phyloP scores from a whole-genome alignment of 768 basidiomycete species.

The Naganishia friedmannii region DNA sequence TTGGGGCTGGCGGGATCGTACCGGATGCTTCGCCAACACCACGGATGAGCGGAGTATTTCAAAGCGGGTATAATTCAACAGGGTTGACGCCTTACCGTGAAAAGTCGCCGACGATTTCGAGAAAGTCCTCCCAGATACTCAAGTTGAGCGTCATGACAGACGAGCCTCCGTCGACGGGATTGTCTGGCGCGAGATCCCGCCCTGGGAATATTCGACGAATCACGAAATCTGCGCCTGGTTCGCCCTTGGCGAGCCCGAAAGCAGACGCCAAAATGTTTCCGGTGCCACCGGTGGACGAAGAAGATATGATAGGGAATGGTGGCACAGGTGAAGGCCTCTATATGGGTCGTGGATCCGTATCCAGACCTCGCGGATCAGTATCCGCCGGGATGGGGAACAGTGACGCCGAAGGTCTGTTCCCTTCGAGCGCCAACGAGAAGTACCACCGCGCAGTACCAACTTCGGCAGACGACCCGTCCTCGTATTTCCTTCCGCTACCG shows the following conservation, averaged over 20 bases:
- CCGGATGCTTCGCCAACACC: slow-evolving; percentile 10
- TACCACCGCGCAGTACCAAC: neutral
- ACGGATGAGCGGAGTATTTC: neutral
- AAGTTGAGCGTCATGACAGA: slow-evolving; percentile 20
- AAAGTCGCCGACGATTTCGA: slow-evolving; percentile 9
- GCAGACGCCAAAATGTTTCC: neutral
- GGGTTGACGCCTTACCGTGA: slow-evolving; percentile 13
- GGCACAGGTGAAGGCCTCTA: slow-evolving; percentile 12
- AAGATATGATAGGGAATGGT: neutral
- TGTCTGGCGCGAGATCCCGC: slow-evolving; percentile 5
- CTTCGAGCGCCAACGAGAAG: neutral
- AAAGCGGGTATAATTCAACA: neutral
- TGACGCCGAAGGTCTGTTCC: slow-evolving; percentile 14
- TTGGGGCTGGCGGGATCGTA: slow-evolving; percentile 2
- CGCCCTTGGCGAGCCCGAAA: slow-evolving; percentile 25
- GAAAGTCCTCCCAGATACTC: slow-evolving; percentile 21
- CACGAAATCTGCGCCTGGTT: slow-evolving; percentile 30
- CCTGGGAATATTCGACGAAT: slow-evolving; percentile 25
- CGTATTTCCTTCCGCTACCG: slow-evolving; percentile 42
- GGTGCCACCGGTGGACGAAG: neutral
- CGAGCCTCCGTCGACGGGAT: neutral
- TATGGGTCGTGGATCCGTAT: slow-evolving; percentile 1
- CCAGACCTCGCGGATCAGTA: slow-evolving; percentile 21
- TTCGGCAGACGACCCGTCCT: slow-evolving; percentile 13
- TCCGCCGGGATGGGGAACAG: slow-evolving; percentile 14